Base-by-base conservation (phyloP, 129 eudicot genomes). In the Chrysanthemum makinoi region DNA sequence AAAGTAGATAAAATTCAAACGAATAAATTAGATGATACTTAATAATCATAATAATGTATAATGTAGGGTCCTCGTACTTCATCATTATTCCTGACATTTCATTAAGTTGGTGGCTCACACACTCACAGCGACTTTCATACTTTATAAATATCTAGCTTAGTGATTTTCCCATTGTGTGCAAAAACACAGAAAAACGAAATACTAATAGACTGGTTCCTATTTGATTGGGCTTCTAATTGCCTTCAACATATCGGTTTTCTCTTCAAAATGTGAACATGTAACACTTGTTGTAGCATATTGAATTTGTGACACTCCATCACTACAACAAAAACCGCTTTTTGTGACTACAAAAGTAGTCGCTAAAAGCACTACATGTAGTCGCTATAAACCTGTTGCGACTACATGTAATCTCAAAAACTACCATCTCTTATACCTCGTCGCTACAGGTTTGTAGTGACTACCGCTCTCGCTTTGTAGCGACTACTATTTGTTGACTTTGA, bases 211-310 rank as follows among this genome's bases (percentile, higher is more conserved):
- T 72, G 48, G 56, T 60, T 22, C 24, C 58, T 59, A 7, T 70
- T 43, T 70, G 65, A 43, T 56, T 57, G 43, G n/a, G 57, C 46
- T 70, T 35, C 24, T 54, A 55, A 5, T 56, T 75, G 46, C 53
- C 14, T 48, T 48, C 14, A 48, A 48, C 1, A 48, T 68, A 35
- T 24, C 54, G 53, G 26, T 28, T 15, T 12, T 67, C 65, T n/a
- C 9, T 67, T 56, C 67, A 28, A 52, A 33, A 46, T 33, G 70
- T 39, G 70, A 59, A 68, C 75, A 11, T 17, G 60, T 76, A 48
- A 30, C 56, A 33, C 33, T 5, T 50, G 44, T 60, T 26, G 28
- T 26, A 26, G 28, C 28, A 26, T 44, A 51, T 76, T 60, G 15
- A 14, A 11, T 48, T 3, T 48, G 53, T 48, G 14, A 59, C 39